phyloP scores from a whole-genome alignment of 2,329 filamentous ascomycete species.

The Fonsecaea nubica region DNA sequence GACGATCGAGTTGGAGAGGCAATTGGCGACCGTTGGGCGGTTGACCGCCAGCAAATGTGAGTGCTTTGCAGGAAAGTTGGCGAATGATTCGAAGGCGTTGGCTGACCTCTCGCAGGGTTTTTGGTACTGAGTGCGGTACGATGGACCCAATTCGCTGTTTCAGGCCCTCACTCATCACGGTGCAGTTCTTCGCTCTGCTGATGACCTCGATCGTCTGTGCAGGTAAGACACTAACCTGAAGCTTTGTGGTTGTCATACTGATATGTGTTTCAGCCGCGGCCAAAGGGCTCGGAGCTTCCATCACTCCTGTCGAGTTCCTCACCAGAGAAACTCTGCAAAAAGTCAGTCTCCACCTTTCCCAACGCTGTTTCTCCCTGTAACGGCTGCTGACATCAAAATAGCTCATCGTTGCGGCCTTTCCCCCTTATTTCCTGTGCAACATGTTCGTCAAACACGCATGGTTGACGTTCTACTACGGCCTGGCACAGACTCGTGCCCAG shows the following conservation, averaged over 20 bases:
- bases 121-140: conserved; percentile 31
- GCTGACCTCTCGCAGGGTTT: conserved; percentile 26
- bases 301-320: conserved; percentile 27
- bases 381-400: conserved; percentile 17
- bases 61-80: background rate
- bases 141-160: background rate
- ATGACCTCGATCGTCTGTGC: conserved; percentile 34
- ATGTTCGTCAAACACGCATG: conserved; percentile 38
- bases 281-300: conserved; percentile 32
- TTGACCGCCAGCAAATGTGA: conserved; percentile 35
- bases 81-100: background rate
- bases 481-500: conserved; percentile 30
- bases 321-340: conserved; percentile 29
- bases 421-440: conserved; percentile 37
- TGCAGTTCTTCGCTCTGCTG: conserved; percentile 33
- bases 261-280: conserved; percentile 29
- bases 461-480: conserved; percentile 37
- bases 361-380: background rate
- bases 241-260: conserved; percentile 3
- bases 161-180: conserved; percentile 10
- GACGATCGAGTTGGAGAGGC: conserved; percentile 32
- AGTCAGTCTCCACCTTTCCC: conserved; percentile 15
- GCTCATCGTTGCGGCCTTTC: conserved; percentile 32
- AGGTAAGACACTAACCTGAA: conserved; percentile 19
- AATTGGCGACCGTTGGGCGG: conserved; percentile 26